A percentile compares a stretch with the other conserved stretches of the same genome.
phyloP scores from a whole-genome alignment of 352 stramenopile genomes.

The Globisporangium perplexum region DNA sequence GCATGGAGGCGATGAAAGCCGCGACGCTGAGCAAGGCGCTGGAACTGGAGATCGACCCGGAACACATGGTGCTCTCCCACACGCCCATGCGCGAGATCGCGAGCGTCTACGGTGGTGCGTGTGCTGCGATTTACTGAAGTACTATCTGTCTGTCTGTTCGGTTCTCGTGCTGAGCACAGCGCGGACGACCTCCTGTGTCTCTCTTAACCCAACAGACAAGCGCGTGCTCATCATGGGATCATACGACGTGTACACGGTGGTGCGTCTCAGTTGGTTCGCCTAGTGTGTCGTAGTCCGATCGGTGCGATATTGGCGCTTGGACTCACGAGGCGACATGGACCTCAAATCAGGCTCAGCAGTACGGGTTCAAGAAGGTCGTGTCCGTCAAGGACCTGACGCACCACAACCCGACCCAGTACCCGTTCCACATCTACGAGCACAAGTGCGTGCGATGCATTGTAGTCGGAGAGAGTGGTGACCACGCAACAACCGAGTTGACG shows the following conservation, averaged over 20 bases:
- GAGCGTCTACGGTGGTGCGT: conserved; percentile 45
- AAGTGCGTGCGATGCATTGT: conserved; percentile 41
- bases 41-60: conserved; percentile 50
- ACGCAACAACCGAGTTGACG: not conserved
- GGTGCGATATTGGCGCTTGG: not conserved
- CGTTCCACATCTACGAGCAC: conserved; percentile 68
- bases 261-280: conserved; percentile 12
- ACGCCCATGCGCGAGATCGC: conserved; percentile 84
- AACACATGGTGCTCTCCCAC: conserved; percentile 85
- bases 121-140: too few relatives aligned
- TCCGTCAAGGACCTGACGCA: conserved; percentile 65
- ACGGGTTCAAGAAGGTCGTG: conserved; percentile 83
- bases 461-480: not conserved
- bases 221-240: conserved; percentile 86
- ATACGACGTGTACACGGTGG: conserved; percentile 74
- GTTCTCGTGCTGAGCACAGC: not conserved
- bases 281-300: too few relatives aligned
- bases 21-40: conserved; percentile 57
- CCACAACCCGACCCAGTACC: conserved; percentile 73
- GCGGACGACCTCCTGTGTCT: not conserved
- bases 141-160: not conserved
- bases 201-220: conserved; percentile 29
- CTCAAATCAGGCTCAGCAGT: conserved; percentile 32
- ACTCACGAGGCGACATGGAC: not conserved
- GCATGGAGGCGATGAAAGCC: conserved; percentile 84